Percentiles rank a stretch among this genome's conserved stretches.
These are phyloP conservation scores for Fusarium bactridioides DNA, from an alignment of 2,329 filamentous ascomycete genomes.

Conservation along the genomic window DNA sequence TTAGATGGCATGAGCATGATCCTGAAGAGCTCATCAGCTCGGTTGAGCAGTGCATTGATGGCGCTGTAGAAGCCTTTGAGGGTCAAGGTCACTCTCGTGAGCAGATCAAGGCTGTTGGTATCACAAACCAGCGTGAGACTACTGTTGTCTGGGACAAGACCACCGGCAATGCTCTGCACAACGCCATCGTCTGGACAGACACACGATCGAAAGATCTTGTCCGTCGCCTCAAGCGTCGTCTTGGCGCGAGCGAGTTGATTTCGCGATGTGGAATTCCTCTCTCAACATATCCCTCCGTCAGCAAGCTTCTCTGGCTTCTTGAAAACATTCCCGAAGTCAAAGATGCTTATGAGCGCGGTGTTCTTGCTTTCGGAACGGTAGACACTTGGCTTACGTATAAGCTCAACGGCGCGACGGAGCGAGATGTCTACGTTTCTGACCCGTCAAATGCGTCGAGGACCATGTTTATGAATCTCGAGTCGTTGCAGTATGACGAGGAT, in stretches of 20 bases:
- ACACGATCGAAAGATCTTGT: slow-evolving; percentile 78
- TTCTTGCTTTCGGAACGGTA: slow-evolving; percentile 80
- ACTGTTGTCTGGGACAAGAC: slow-evolving; percentile 81
- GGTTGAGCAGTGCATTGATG: slow-evolving; percentile 78
- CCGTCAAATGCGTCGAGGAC: slow-evolving; percentile 82
- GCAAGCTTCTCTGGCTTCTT: slow-evolving; percentile 81
- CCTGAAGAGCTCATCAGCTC: slow-evolving; percentile 76
- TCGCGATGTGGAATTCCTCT: slow-evolving; percentile 78
- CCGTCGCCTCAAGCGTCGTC: slow-evolving; percentile 72
- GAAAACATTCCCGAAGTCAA: slow-evolving; percentile 72
- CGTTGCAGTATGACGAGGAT: slow-evolving; percentile 75
- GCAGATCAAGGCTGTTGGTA: slow-evolving; percentile 78
- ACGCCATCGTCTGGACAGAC: slow-evolving; percentile 87
- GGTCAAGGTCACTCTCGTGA: slow-evolving; percentile 70
- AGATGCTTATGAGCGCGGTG: slow-evolving; percentile 74
- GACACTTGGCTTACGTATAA: slow-evolving; percentile 85
- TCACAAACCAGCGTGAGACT: slow-evolving; percentile 87
- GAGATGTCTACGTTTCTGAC: slow-evolving; percentile 77
- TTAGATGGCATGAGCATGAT: slow-evolving; percentile 86
- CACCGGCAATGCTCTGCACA: slow-evolving; percentile 79
- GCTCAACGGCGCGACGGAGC: slow-evolving; percentile 73
- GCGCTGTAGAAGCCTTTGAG: slow-evolving; percentile 73
- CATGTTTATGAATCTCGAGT: slow-evolving; percentile 87
- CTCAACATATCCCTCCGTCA: slow-evolving; percentile 82
- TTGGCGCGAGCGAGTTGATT: slow-evolving; percentile 72